phyloP scores from a whole-genome alignment of 495 filamentous ascomycete species.

The Choiromyces venosus region DNA sequence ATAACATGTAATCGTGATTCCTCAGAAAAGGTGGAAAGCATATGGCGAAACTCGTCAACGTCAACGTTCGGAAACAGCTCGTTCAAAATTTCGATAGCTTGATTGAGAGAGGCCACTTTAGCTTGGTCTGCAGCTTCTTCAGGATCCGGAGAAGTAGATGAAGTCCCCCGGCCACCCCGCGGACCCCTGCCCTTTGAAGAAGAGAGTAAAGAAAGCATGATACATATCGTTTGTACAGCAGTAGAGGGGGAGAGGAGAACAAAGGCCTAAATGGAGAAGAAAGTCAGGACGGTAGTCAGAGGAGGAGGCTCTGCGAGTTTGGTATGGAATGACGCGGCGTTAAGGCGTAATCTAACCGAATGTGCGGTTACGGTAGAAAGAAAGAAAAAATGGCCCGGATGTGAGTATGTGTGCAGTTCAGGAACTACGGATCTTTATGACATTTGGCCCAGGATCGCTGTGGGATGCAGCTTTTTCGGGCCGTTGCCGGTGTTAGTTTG shows the following conservation, averaged over 20 bases:
- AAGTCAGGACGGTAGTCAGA: not conserved
- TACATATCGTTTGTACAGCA: slow-evolving; percentile 13
- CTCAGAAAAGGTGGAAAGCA: slow-evolving; percentile 73
- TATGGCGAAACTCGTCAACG: slow-evolving; percentile 86
- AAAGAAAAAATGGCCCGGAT: not conserved
- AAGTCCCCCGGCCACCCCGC: slow-evolving; percentile 4
- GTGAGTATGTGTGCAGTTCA: not conserved
- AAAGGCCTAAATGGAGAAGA: not conserved
- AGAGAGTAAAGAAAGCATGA: slow-evolving; percentile 32
- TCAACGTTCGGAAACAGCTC: slow-evolving; percentile 81
- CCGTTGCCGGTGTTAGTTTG: not conserved
- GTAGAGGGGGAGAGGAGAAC: not conserved
- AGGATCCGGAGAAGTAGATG: not conserved
- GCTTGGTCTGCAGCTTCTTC: slow-evolving; percentile 13
- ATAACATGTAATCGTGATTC: slow-evolving; percentile 79
- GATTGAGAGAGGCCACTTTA: slow-evolving; percentile 54
- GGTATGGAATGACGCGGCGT: not conserved
- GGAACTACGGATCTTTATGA: not conserved
- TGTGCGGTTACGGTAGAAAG: not conserved
- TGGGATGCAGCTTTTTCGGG: not conserved
- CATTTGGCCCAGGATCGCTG: not conserved
- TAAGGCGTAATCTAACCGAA: not conserved
- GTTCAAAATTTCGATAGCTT: slow-evolving; percentile 62
- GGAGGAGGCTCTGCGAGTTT: not conserved
- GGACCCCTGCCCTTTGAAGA: slow-evolving; percentile 20